Conservation (phyloP, 495 filamentous ascomycete species). For the Chaetomidium leptoderma region DNA sequence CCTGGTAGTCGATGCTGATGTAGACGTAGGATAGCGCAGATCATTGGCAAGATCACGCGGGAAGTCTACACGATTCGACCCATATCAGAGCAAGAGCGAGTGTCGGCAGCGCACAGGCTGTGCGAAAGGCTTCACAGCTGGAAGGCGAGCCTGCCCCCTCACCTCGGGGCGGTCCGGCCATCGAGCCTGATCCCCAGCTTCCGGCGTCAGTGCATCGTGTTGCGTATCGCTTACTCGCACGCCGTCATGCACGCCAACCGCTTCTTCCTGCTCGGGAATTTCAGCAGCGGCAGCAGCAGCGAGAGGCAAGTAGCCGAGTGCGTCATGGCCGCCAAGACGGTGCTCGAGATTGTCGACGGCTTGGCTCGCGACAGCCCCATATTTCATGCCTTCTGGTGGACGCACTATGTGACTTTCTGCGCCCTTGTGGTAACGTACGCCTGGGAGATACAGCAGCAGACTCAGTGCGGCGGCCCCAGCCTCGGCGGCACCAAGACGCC, state of each 20-base stretch:
- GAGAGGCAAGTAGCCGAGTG: neutral
- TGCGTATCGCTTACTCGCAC: neutral
- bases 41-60: neutral
- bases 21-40: neutral
- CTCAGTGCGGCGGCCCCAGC: neutral
- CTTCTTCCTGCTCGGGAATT: neutral
- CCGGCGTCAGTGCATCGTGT: neutral
- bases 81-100: slow-evolving; percentile 1
- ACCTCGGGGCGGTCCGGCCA: neutral
- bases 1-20: neutral
- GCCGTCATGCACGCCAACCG: slow-evolving; percentile 1
- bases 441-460: slow-evolving; percentile 1
- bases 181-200: slow-evolving; percentile 1
- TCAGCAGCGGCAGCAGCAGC: neutral
- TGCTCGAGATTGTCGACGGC: slow-evolving; percentile 1
- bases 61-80: neutral
- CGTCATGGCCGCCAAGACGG: neutral
- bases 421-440: neutral
- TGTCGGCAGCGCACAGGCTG: neutral
- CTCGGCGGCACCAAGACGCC: neutral
- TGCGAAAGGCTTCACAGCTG: neutral
- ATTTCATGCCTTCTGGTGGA: neutral
- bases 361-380: neutral
- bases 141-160: neutral
- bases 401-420: neutral